Percentiles rank a stretch among this genome's conserved stretches.
Conservation (phyloP, 2,329 filamentous ascomycete genomes). For the Diaporthe ilicicola region DNA sequence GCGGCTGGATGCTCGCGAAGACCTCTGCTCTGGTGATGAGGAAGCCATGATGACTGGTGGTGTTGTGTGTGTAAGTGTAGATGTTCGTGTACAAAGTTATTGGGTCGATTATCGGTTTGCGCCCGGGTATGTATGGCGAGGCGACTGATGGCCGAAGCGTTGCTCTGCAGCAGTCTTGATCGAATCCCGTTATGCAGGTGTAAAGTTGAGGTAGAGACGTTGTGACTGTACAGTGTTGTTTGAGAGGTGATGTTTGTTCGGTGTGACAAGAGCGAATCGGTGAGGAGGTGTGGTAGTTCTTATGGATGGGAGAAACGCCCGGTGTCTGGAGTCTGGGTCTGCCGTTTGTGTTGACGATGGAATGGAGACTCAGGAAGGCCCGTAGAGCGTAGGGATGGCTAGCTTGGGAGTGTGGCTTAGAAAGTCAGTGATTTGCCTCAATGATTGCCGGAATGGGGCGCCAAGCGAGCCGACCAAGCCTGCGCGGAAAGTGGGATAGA, state of each 20-base stretch:
- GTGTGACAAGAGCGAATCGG: not conserved
- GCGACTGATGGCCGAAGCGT: not conserved
- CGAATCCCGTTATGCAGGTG: not conserved
- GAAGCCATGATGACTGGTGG: conserved; percentile 30
- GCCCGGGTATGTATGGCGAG: not conserved
- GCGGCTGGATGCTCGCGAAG: conserved; percentile 55
- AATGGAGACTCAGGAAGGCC: conserved; percentile 5
- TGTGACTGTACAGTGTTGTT: not conserved
- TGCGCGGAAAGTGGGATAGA: conserved; percentile 20
- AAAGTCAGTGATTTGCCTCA: conserved; percentile 23
- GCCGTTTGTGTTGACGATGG: conserved; percentile 24
- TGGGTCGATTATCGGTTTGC: not conserved
- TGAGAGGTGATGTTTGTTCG: not conserved
- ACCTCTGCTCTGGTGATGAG: conserved; percentile 33
- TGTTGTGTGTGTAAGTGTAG: conserved; percentile 1
- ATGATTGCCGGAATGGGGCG: conserved; percentile 24
- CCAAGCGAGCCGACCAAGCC: conserved; percentile 21
- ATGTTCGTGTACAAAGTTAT: conserved; percentile 11
- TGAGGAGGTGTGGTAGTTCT: conserved; percentile 13
- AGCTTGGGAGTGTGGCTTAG: conserved; percentile 25
- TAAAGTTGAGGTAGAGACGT: not conserved
- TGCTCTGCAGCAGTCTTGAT: not conserved
- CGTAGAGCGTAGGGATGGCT: conserved; percentile 17
- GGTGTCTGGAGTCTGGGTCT: conserved; percentile 12
- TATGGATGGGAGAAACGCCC: conserved; percentile 17